Base-by-base conservation (phyloP, 129 eudicot genomes). In the Centrapalus pauciflorus region DNA sequence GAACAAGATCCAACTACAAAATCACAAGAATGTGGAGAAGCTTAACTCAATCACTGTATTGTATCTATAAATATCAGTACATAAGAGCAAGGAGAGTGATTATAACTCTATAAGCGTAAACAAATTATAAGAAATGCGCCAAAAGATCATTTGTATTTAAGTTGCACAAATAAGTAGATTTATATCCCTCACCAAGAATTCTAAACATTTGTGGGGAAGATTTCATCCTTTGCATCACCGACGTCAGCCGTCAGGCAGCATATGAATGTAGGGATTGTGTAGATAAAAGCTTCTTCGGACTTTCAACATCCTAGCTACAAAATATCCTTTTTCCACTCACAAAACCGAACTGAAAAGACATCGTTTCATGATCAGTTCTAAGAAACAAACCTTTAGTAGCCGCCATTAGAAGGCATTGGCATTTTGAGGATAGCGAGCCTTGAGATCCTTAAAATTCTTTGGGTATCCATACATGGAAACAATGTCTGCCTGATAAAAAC, bases 331-430 rank as follows among this genome's bases (percentile, higher is more conserved):
- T n/a, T n/a, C n/a, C n/a, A n/a, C n/a, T n/a, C n/a, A n/a, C n/a
- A n/a, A n/a, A n/a, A n/a, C n/a, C n/a, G n/a, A n/a, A n/a, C n/a
- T n/a, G n/a, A n/a, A n/a, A n/a, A n/a, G n/a, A n/a, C n/a, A n/a
- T n/a, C n/a, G n/a, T n/a, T n/a, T n/a, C n/a, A n/a, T n/a, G n/a
- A n/a, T n/a, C n/a, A n/a, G n/a, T n/a, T n/a, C n/a, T n/a, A n/a
- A n/a, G n/a, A n/a, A n/a, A 56, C 82, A 38, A 8, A 64, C 98
- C 97, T 94, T 45, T 92, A 80, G 99, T 94, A 65, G 99, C 99
- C 69, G 99, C 89, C 99, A 94, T 84, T 26, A 94, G 96, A 78
- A 94, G 97, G 67, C 97, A 89, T 26, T 94, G 99, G 45, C 99
- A 94, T 85, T 77, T 77, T 79, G 77, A 61, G 99, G 90, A 49